Percentiles rank a stretch among this genome's conserved stretches.
phyloP scores from a whole-genome alignment of 2,329 filamentous ascomycete genomes.

The Sarocladium brachiariae region DNA sequence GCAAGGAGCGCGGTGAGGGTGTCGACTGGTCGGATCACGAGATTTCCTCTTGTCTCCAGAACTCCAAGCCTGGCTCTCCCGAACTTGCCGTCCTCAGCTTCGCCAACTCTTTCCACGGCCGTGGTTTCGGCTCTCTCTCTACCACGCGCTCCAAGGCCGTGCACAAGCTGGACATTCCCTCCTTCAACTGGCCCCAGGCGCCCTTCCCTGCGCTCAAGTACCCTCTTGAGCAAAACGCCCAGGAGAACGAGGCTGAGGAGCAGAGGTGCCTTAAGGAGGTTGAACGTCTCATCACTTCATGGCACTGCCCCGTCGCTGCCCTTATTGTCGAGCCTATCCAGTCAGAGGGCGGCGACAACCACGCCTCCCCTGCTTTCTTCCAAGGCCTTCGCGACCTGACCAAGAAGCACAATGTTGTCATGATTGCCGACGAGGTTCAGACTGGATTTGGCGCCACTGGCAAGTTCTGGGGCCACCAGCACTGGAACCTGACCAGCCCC shows the following conservation, averaged over 20 bases:
- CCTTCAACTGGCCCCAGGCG: constrained; percentile 80
- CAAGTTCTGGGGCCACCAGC: constrained; percentile 82
- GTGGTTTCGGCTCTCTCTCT: constrained; percentile 69
- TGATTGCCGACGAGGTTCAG: constrained; percentile 82
- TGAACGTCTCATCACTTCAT: constrained; percentile 61
- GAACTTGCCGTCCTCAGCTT: constrained; percentile 74
- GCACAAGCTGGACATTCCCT: constrained; percentile 82
- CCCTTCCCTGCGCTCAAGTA: constrained; percentile 73
- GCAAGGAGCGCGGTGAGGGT: constrained; percentile 60
- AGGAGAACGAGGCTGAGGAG: constrained; percentile 67
- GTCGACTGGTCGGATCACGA: constrained; percentile 68
- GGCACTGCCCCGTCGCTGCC: constrained; percentile 64
- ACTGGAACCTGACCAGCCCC: constrained; percentile 66
- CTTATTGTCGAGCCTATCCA: constrained; percentile 75
- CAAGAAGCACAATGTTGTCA: constrained; percentile 59
- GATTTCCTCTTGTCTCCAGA: constrained; percentile 60
- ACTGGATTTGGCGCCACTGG: constrained; percentile 77
- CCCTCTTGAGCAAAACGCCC: constrained; percentile 61
- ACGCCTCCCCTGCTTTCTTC: constrained; percentile 74
- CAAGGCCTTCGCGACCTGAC: constrained; percentile 66
- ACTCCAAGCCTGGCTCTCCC: constrained; percentile 65
- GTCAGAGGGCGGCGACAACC: constrained; percentile 79
- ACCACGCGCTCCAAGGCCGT: constrained; percentile 78
- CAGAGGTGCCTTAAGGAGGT: constrained; percentile 65
- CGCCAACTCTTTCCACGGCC: constrained; percentile 72